Base-by-base conservation (phyloP, 2,329 filamentous ascomycete species). In the Talaromyces piceae region DNA sequence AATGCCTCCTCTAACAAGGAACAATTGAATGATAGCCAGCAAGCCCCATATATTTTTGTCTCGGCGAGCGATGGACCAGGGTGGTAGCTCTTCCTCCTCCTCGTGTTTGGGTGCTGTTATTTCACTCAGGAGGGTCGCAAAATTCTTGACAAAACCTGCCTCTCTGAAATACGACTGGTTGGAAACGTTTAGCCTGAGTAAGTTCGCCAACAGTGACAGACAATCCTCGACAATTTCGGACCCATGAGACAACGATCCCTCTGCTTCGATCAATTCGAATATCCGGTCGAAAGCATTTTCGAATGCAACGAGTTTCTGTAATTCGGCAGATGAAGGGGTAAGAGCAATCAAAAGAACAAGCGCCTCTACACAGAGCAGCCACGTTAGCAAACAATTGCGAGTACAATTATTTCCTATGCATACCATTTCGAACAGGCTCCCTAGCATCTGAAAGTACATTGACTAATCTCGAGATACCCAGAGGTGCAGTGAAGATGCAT, bases 81-180 rank as follows among this genome's bases (percentile, higher is more conserved):
- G 77, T 11, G 85, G 85, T 50, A 87, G 76, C 55, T 84, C 81
- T 45, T 77, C 75, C 22, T 77, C 76, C 16, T 77, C 72, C 33
- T 77, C 76, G n/a, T n/a, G n/a, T 51, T 76, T 71, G 52, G 77
- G 74, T 58, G 78, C 71, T 57, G 79, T 76, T 61, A 79, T 73
- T 67, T 77, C 74, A n/a, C 71, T 77, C 18, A 95, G 74, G 28
- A 97, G 74, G 31, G 79, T 78, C 13, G 84, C 79, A 45, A 96
- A 74, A 58, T 83, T 84, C 20, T 80, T 77, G 12, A 95, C 82
- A 62, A 86, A 91, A 1, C 89, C 90, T 41, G 88, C 91, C 66
- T 98, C 93, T 51, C 91, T 81, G 67, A 98, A 97, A 51, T 91
- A 83, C 9, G 89, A 88, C 68, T 98, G 93, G 63, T 98, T 98